Percentiles rank a stretch among this genome's conserved stretches.
Conservation (phyloP, 2,329 filamentous ascomycete species). For the Hymenotorrendiella dingleyae region DNA sequence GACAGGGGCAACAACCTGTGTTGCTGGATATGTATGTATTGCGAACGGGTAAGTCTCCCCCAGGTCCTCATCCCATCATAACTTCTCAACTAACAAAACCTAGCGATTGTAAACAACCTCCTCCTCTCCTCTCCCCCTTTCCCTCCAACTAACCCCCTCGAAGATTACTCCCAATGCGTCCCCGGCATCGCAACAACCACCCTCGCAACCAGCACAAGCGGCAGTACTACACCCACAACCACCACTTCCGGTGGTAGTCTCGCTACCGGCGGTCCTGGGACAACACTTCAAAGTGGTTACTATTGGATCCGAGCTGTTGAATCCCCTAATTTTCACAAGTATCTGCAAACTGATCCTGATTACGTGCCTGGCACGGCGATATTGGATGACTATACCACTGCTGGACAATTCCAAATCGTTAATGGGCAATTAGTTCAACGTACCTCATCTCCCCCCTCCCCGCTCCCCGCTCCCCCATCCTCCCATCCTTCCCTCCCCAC, state of each 20-base stretch:
- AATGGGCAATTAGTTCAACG: conserved; percentile 43
- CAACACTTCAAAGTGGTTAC: conserved; percentile 41
- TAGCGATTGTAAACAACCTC: conserved; percentile 11
- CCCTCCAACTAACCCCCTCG: background rate
- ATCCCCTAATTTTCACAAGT: conserved; percentile 51
- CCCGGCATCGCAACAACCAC: conserved; percentile 29
- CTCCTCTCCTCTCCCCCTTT: background rate
- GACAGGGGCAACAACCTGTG: conserved; percentile 23
- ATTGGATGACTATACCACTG: conserved; percentile 44
- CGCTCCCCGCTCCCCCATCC: too few relatives aligned
- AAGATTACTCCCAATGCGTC: conserved; percentile 36
- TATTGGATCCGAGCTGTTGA: conserved; percentile 51
- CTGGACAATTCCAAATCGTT: conserved; percentile 52
- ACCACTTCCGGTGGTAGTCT: conserved; percentile 16
- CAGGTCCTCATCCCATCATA: background rate
- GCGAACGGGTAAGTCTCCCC: conserved; percentile 23
- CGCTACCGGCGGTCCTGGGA: conserved; percentile 31
- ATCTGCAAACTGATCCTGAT: conserved; percentile 43
- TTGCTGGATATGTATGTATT: conserved; percentile 22
- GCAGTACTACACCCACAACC: conserved; percentile 5
- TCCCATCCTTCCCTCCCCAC: too few relatives aligned
- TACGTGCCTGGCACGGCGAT: conserved; percentile 42
- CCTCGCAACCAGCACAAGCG: too few relatives aligned
- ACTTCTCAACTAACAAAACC: background rate
- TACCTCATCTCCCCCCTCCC: conserved; percentile 1